Conservation (phyloP, 2,329 filamentous ascomycete genomes). For the Phialophora chinensis region DNA sequence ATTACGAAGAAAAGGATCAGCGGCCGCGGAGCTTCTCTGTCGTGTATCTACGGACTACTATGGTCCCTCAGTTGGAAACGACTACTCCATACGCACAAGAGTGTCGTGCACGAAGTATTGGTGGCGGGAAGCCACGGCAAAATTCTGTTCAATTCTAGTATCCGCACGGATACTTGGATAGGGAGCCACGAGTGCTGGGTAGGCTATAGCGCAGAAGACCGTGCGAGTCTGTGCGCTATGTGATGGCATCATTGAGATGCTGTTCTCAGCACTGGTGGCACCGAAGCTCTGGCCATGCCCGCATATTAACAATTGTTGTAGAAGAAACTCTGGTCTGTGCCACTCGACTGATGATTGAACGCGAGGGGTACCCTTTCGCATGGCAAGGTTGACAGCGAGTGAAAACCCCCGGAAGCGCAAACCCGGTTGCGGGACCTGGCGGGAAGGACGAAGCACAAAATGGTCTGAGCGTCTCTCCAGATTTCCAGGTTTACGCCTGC, state of each 20-base stretch:
- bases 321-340: constrained; percentile 1
- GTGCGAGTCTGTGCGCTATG: constrained; percentile 6
- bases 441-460: constrained; percentile 7
- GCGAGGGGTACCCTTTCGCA: not conserved
- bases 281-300: constrained; percentile 4
- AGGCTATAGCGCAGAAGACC: constrained; percentile 17
- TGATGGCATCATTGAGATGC: not conserved
- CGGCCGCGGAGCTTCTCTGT: constrained; percentile 1
- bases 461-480: constrained; percentile 13
- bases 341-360: not conserved
- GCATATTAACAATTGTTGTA: constrained; percentile 11
- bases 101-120: not conserved
- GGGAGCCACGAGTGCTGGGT: not conserved
- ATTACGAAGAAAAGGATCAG: not conserved
- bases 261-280: constrained; percentile 17
- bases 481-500: not conserved
- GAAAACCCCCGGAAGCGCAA: constrained; percentile 14
- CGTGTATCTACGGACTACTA: not conserved
- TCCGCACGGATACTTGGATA: not conserved
- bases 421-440: constrained; percentile 22
- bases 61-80: constrained; percentile 12
- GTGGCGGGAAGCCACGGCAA: constrained; percentile 27
- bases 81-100: constrained; percentile 7
- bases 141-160: constrained; percentile 5
- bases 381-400: not conserved